Percentiles rank a stretch among this genome's conserved stretches.
These are phyloP conservation scores for Cryptococcus depauperatus DNA, from an alignment of 1,284 basidiomycete genomes.

Conservation along the genomic window DNA sequence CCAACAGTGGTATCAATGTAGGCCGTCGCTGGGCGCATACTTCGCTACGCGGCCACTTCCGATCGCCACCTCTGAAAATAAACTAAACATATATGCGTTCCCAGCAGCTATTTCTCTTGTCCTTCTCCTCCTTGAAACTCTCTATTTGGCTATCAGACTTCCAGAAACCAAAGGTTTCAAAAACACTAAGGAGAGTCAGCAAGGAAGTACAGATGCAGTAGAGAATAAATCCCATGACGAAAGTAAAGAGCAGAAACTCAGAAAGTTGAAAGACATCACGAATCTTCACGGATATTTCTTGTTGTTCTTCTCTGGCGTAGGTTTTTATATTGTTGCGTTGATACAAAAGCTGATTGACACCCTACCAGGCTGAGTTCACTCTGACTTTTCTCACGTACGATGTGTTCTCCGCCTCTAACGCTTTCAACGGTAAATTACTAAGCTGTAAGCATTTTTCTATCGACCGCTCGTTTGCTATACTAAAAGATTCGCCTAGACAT, in stretches of 20 bases:
- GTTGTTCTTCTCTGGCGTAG: slow-evolving; percentile 65
- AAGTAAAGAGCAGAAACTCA: slow-evolving; percentile 13
- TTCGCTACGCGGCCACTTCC: slow-evolving; percentile 42
- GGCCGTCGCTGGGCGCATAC: slow-evolving; percentile 51
- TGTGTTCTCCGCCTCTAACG: slow-evolving; percentile 81
- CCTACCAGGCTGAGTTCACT: slow-evolving; percentile 68
- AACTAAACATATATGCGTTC: slow-evolving; percentile 73
- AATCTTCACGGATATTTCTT: slow-evolving; percentile 72
- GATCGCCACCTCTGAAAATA: slow-evolving; percentile 24
- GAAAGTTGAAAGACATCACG: slow-evolving; percentile 48
- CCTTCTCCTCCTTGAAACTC: slow-evolving; percentile 60
- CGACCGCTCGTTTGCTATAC: not conserved
- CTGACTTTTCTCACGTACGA: slow-evolving; percentile 70
- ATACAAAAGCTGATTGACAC: not conserved
- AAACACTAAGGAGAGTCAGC: slow-evolving; percentile 28
- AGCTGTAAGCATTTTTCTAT: slow-evolving; percentile 50
- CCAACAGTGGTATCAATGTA: slow-evolving; percentile 38
- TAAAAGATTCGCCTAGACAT: slow-evolving; percentile 46
- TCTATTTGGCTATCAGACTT: slow-evolving; percentile 59
- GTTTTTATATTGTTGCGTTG: slow-evolving; percentile 6
- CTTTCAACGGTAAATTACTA: slow-evolving; percentile 70
- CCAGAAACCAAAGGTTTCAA: slow-evolving; percentile 52
- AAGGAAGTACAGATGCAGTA: slow-evolving; percentile 15
- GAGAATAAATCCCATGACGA: slow-evolving; percentile 20
- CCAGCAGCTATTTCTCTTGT: slow-evolving; percentile 71